A percentile compares a stretch with the other conserved stretches of the same genome.
Evolutionary conservation across 805 yeast species (phyloP).

Genomic region (Teunomyces atbi): DNA sequence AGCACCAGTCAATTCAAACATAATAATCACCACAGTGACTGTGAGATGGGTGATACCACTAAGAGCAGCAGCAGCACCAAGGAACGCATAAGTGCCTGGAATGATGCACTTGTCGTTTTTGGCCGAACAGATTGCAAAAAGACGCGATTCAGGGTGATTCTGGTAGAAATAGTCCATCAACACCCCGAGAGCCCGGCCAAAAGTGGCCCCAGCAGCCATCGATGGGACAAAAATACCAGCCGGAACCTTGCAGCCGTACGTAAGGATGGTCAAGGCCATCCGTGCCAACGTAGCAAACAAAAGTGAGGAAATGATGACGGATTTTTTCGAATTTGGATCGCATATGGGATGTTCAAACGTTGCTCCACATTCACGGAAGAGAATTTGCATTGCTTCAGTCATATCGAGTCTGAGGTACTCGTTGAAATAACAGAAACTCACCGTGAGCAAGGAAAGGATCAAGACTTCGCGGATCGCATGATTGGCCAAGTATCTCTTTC

Average conservation of each 20-base stretch:
- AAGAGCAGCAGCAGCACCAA: slow-evolving; percentile 94
- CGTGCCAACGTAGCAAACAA: slow-evolving; percentile 70
- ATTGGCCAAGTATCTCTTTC: slow-evolving; percentile 63
- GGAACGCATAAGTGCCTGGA: slow-evolving; percentile 92
- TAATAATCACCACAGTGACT: slow-evolving; percentile 82
- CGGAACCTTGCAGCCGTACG: slow-evolving; percentile 92
- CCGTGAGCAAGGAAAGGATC: slow-evolving; percentile 63
- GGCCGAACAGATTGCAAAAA: slow-evolving; percentile 31
- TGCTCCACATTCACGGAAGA: slow-evolving; percentile 78
- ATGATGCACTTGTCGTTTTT: slow-evolving; percentile 57
- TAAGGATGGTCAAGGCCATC: slow-evolving; percentile 67
- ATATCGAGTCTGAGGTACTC: slow-evolving; percentile 80
- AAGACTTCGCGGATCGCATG: slow-evolving; percentile 72
- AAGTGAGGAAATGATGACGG: slow-evolving; percentile 50
- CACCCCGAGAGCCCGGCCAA: slow-evolving; percentile 85
- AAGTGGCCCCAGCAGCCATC: slow-evolving; percentile 94
- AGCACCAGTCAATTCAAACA: slow-evolving; percentile 92
- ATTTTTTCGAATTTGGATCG: slow-evolving; percentile 24
- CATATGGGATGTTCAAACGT: slow-evolving; percentile 45
- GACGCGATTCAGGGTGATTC: slow-evolving; percentile 32
- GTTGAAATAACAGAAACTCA: slow-evolving; percentile 78
- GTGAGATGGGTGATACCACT: slow-evolving; percentile 94
- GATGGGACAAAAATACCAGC: slow-evolving; percentile 98
- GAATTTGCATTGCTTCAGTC: slow-evolving; percentile 91
- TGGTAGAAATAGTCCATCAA: slow-evolving; percentile 49